These are phyloP conservation scores for Xanthoconium stramineum DNA, from an alignment of 768 basidiomycete genomes.

Conservation along the genomic window DNA sequence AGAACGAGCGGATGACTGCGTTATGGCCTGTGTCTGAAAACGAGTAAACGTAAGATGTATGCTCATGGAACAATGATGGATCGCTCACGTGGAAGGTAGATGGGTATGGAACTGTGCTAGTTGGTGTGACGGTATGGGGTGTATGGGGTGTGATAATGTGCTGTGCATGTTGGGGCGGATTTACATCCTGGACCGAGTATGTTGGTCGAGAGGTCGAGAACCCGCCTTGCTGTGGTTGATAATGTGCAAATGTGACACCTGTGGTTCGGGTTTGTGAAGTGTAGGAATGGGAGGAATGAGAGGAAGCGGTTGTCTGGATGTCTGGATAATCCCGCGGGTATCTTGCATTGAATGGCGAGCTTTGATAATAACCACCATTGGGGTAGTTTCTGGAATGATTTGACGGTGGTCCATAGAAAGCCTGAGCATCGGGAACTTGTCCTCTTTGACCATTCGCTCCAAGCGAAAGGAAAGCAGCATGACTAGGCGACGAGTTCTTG, in stretches of 20 bases:
- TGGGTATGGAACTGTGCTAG: constrained; percentile 23
- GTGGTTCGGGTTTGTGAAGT: constrained; percentile 20
- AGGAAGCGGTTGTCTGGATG: constrained; percentile 12
- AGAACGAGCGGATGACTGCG: constrained; percentile 13
- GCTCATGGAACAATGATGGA: not conserved
- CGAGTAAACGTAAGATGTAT: not conserved
- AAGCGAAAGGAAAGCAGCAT: constrained; percentile 4
- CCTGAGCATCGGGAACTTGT: constrained; percentile 11
- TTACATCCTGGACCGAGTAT: constrained; percentile 21
- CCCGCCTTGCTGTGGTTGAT: constrained; percentile 36
- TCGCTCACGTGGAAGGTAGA: constrained; percentile 24
- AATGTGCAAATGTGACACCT: constrained; percentile 36
- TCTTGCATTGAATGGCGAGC: constrained; percentile 14
- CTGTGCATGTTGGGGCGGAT: constrained; percentile 14
- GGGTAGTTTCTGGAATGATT: constrained; percentile 19
- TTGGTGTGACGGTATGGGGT: constrained; percentile 2
- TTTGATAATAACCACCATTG: constrained; percentile 15
- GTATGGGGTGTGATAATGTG: constrained; percentile 19
- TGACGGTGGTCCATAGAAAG: constrained; percentile 11
- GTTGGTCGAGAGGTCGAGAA: constrained; percentile 35
- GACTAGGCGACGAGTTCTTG: constrained; percentile 7
- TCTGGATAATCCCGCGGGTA: constrained; percentile 25
- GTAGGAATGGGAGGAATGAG: constrained; percentile 15
- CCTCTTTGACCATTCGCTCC: constrained; percentile 7
- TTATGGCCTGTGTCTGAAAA: constrained; percentile 10